These are phyloP conservation scores for Monosporascus sp. DNA, from an alignment of 2,329 filamentous ascomycete species.

Conservation along the genomic window DNA sequence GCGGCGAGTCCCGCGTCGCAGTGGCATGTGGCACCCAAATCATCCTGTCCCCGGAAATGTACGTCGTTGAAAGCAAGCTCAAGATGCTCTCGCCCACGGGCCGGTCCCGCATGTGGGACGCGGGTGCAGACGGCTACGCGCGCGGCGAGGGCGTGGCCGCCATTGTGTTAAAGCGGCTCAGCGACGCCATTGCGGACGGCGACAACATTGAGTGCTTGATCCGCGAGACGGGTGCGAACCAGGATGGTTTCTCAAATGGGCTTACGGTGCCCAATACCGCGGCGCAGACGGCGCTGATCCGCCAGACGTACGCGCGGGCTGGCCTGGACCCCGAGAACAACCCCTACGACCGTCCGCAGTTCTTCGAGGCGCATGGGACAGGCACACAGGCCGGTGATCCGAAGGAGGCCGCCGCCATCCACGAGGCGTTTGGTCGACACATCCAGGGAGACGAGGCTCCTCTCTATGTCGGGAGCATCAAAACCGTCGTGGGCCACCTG, in stretches of 20 bases:
- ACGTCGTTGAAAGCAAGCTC: constrained; percentile 5
- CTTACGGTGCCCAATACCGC: constrained; percentile 7
- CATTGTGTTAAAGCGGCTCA: constrained; percentile 40
- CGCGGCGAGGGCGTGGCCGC: constrained; percentile 17
- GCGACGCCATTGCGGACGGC: constrained; percentile 29
- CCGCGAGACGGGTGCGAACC: constrained; percentile 12
- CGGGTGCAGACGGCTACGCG: constrained; percentile 16
- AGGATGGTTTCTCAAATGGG: constrained; percentile 9
- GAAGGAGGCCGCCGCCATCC: constrained; percentile 4
- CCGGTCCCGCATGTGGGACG: constrained; percentile 14
- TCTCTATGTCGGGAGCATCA: too few species aligned
- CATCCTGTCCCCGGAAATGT: too few species aligned
- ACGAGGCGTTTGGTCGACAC: too few species aligned
- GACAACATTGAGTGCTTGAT: constrained; percentile 15
- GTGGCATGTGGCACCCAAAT: constrained; percentile 2
- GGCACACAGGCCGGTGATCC: constrained; percentile 23
- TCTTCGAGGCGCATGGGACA: constrained; percentile 25
- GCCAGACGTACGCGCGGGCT: constrained; percentile 4
- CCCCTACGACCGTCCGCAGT: constrained; percentile 15
- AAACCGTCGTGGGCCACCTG: too few species aligned
- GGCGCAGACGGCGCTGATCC: constrained; percentile 6
- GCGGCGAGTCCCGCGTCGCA: not conserved
- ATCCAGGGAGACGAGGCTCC: too few species aligned
- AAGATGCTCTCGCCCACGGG: constrained; percentile 15
- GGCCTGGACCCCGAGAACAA: constrained; percentile 3